These are phyloP conservation scores for Russula emetica DNA, from an alignment of 768 basidiomycete species.

Conservation along the genomic window DNA sequence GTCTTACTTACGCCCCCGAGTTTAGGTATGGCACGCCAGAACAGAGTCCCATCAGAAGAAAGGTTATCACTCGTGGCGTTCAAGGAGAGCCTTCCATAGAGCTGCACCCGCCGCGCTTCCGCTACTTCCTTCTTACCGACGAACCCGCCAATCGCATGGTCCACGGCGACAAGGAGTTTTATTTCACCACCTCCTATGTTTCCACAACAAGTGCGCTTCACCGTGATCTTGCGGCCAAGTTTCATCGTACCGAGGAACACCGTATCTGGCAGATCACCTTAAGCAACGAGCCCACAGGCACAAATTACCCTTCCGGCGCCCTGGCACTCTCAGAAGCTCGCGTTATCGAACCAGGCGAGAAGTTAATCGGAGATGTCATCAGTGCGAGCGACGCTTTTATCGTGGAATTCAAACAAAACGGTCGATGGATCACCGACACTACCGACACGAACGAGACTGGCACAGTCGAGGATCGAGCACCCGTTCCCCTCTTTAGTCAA, in stretches of 20 bases:
- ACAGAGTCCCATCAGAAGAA: conserved; percentile 54
- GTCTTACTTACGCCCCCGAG: conserved; percentile 4
- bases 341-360: conserved; percentile 44
- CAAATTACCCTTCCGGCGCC: conserved; percentile 24
- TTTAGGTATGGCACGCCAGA: conserved; percentile 66
- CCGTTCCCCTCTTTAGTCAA: conserved; percentile 29
- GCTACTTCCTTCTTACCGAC: conserved; percentile 44
- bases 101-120: conserved; percentile 63
- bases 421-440: conserved; percentile 50
- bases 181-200: conserved; percentile 48
- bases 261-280: conserved; percentile 63
- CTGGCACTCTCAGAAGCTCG: conserved; percentile 35
- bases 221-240: conserved; percentile 27
- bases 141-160: conserved; percentile 31
- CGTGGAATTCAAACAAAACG: conserved; percentile 64
- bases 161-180: conserved; percentile 32
- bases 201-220: conserved; percentile 45
- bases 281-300: conserved; percentile 22
- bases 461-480: conserved; percentile 4
- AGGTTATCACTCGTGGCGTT: conserved; percentile 59
- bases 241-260: conserved; percentile 32
- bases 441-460: conserved; percentile 5
- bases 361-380: conserved; percentile 55
- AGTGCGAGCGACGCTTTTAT: conserved; percentile 65
- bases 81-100: conserved; percentile 55